These are phyloP conservation scores for Hericium coralloides DNA, from an alignment of 768 basidiomycete species.

Conservation along the genomic window DNA sequence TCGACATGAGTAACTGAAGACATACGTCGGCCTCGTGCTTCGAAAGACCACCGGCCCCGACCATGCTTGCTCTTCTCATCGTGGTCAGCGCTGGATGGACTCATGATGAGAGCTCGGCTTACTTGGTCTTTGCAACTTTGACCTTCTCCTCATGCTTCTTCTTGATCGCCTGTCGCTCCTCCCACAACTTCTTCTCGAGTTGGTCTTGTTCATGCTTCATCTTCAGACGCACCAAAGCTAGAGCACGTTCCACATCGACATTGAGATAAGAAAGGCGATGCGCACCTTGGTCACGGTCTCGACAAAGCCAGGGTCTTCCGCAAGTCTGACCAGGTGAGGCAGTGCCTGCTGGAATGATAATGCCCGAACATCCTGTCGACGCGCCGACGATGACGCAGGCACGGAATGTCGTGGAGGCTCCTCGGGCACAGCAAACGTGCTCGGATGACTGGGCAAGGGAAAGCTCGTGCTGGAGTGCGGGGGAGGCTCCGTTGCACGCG, in stretches of 20 bases:
- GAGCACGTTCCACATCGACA: neutral
- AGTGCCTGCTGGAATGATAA: conserved; percentile 65
- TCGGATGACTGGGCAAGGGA: neutral
- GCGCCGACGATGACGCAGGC: conserved; percentile 1
- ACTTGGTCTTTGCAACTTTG: conserved; percentile 61
- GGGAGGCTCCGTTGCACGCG: neutral
- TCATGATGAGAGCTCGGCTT: conserved; percentile 22
- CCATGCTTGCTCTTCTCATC: conserved; percentile 49
- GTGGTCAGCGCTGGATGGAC: too few relatives aligned
- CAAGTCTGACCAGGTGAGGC: conserved; percentile 51
- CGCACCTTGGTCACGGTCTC: conserved; percentile 43
- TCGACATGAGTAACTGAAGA: conserved; percentile 6
- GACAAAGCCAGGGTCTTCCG: conserved; percentile 44
- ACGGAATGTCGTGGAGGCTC: conserved; percentile 1
- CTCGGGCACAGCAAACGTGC: neutral
- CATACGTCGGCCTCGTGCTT: conserved; percentile 61
- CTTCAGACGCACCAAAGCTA: conserved; percentile 25
- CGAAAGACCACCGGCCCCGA: conserved; percentile 47
- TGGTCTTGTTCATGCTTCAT: conserved; percentile 63
- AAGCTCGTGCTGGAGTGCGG: too few relatives aligned
- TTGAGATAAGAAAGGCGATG: neutral
- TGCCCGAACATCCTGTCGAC: conserved; percentile 31
- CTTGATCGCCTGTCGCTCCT: conserved; percentile 54
- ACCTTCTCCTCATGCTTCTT: conserved; percentile 64
- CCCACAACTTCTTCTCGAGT: conserved; percentile 61